Conservation (phyloP, 257 asterid genomes). For the Nicotiana tomentosiformis region DNA sequence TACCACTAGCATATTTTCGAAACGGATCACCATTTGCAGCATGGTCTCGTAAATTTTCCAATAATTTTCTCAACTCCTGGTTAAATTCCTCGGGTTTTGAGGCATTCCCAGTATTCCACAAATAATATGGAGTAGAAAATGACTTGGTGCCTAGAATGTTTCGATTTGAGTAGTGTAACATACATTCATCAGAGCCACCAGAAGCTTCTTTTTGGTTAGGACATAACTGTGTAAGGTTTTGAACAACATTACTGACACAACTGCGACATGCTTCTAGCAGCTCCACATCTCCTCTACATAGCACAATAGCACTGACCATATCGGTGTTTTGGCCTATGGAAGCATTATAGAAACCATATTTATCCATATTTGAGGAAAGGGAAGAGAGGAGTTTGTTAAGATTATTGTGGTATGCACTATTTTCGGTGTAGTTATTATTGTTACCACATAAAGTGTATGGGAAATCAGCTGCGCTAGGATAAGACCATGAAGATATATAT, state of each 20-base stretch:
- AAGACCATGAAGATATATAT: neutral
- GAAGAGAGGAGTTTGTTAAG: neutral
- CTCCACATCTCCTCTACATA: slow-evolving; percentile 19
- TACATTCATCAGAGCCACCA: slow-evolving; percentile 8
- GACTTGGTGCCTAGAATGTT: neutral
- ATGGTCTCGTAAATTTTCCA: neutral
- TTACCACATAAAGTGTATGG: neutral
- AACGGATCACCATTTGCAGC: neutral
- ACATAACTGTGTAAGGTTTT: neutral
- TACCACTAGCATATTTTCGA: slow-evolving; percentile 14
- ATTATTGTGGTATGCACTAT: neutral
- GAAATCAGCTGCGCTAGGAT: neutral
- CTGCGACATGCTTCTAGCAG: neutral
- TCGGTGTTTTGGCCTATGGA: neutral
- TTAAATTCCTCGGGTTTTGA: slow-evolving; percentile 1
- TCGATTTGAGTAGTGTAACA: slow-evolving; percentile 5
- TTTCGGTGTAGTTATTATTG: neutral
- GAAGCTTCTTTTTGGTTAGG: neutral
- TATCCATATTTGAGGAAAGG: neutral
- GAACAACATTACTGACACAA: neutral
- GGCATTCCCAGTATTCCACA: neutral
- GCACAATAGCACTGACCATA: neutral
- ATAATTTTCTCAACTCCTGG: neutral
- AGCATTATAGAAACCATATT: neutral
- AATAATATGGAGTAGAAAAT: neutral